Base-by-base conservation (phyloP, 106 monocot genomes). In the Triglochin maritima region DNA sequence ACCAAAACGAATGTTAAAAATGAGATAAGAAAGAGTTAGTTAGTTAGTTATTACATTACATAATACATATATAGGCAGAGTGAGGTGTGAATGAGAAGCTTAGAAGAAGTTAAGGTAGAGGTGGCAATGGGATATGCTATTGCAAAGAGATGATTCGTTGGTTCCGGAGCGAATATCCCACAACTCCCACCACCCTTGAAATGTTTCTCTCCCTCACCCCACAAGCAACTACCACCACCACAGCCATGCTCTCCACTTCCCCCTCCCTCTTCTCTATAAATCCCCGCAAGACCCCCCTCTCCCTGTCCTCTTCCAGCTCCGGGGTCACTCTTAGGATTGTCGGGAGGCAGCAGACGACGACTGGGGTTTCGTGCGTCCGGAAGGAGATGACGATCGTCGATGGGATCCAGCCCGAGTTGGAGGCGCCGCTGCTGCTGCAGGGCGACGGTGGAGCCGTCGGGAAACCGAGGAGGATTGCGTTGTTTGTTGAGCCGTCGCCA, bases 401-500 rank as follows among this genome's bases (percentile, higher is more conserved):
- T 60, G 76, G 12, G 49, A 67, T 5, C 5, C 53, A 44, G 60
- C 47, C 50, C 7, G 77, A 82, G 63, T 50, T 71, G 47, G 82
- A 75, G 50, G 29, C 50, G 5, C 62, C 63, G 15, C 16, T 60
- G n/a, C 47, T 68, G 17, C 9, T 55, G 9, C 47, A 53, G 49
- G 57, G 57, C 17, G 56, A 44, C 60, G 50, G 14, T 15, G 52
- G 17, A 4, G 63, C 56, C 43, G 65, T 47, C 52, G 42, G 56
- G 15, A 56, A 64, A 9, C 60, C 73, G 46, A 56, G 80, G 7
- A 66, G 84, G 46, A 80, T 84, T 59, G 80, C 71, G 44, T 74
- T 84, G 57, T 84, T 84, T 52, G 71, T 84, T 3, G 80, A 84
- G 63, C 84, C 84, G 6, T 84, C 84, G 0, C 84, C 84, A 41